These are phyloP conservation scores for Tetrahymena borealis DNA, from an alignment of 73 alveolate genomes.

Conservation along the genomic window DNA sequence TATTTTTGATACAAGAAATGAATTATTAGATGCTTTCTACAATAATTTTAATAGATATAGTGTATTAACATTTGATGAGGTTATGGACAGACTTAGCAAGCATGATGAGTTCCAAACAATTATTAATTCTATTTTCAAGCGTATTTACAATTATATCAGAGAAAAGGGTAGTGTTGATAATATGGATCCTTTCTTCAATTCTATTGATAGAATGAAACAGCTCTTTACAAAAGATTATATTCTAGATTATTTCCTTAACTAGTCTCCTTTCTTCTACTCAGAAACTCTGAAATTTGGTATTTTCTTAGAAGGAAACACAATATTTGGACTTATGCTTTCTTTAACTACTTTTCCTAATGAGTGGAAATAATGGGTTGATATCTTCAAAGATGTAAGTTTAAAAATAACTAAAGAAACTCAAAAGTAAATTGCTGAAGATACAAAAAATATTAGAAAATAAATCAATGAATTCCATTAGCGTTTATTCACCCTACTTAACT, in stretches of 20 bases:
- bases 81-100: not conserved
- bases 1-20: not conserved
- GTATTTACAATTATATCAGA: not conserved
- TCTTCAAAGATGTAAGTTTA: not conserved
- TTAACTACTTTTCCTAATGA: not conserved
- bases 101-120: not conserved
- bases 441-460: not conserved
- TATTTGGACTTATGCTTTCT: not conserved
- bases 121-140: not conserved
- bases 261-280: not conserved
- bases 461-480: not conserved
- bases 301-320: not conserved
- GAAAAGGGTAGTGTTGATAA: not conserved
- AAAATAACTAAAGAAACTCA: not conserved
- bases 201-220: not conserved
- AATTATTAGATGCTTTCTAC: not conserved
- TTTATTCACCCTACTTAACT: not conserved
- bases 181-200: not conserved
- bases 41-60: not conserved
- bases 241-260: not conserved
- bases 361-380: not conserved
- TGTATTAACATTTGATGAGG: not conserved
- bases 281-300: not conserved
- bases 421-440: not conserved
- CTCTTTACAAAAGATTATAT: not conserved